Base-by-base conservation (phyloP, 1,284 basidiomycete species). In the Ceratobasidium sp. region DNA sequence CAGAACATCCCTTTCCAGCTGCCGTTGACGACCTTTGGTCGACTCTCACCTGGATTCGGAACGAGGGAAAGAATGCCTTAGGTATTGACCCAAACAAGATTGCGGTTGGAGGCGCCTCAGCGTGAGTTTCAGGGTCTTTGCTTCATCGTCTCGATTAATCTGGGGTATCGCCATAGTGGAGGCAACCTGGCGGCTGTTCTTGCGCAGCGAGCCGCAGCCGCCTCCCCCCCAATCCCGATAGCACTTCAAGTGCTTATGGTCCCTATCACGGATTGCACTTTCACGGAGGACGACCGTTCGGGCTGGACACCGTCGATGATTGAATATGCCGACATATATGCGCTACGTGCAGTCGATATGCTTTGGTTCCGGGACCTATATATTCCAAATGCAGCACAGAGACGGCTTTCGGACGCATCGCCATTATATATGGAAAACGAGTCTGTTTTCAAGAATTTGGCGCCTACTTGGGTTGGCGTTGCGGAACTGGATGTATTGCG, bases 11-110 rank as follows among this genome's bases (percentile, higher is more conserved):
- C 3, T 94, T 93, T 81, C 94, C 94, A 1, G 89, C 90, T 0
- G 92, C 92, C 0, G 89, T 93, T 0, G 89, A 93, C 57, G 93
- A 95, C 81, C 89, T 91, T 0, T 85, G 92, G 52, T 90, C 92
- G 56, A 86, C 91, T 2, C 85, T 94, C 2, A 83, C 88, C 66
- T 95, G 92, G 90, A 88, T 92, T 2, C 80, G 88, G 71, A 81
- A 83, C 23, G 82, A 91, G 59, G 89, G 87, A 0, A 81, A 83
- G 54, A 77, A 81, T 1, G 82, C 84, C 15, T 82, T 90, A 23
- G 83, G 83, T 20, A 83, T 87, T 38, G 84, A 90, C 46, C 5
- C 42, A 10, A n/a, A 48, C 13, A 54, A 59, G n/a, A 68, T 77
- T 61, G 59, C 69, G 33, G 59, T 50, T 40, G 57, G 46, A 44